Conservation (phyloP, 1,284 basidiomycete genomes). For the Exsudoporus floridanus region DNA sequence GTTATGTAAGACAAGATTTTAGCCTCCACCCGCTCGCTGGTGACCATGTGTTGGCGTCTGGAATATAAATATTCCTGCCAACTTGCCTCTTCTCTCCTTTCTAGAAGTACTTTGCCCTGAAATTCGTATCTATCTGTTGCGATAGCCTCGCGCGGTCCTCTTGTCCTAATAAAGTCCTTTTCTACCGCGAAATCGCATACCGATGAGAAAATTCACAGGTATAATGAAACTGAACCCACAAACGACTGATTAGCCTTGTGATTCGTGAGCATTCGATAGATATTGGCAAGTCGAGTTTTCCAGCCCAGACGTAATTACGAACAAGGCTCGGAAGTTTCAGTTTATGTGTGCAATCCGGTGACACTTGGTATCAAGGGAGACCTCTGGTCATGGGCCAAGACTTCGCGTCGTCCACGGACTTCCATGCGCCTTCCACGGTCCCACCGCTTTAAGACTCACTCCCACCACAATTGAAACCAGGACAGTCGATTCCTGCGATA, state of each 20-base stretch:
- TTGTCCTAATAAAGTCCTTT: neutral
- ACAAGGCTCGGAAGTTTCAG: neutral
- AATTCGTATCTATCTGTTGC: neutral
- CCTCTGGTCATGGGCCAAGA: neutral
- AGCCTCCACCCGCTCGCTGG: neutral
- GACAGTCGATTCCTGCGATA: constrained; percentile 12
- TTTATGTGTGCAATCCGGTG: neutral
- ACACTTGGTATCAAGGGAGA: neutral
- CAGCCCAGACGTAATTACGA: neutral
- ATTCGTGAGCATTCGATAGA: constrained; percentile 1
- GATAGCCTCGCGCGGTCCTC: neutral
- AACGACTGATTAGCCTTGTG: neutral
- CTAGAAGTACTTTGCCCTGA: neutral
- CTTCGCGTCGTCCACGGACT: neutral
- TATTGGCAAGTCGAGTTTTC: neutral
- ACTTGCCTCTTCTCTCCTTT: neutral
- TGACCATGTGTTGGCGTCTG: no score
- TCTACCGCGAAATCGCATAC: neutral
- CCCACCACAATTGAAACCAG: constrained; percentile 6
- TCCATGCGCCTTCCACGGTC: neutral
- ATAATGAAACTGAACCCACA: neutral
- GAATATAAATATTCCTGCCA: neutral
- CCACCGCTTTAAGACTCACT: neutral
- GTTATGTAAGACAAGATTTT: neutral
- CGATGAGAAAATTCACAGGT: constrained; percentile 1